Conservation (phyloP, 2,329 filamentous ascomycete genomes). For the Orbilia brochopaga region DNA sequence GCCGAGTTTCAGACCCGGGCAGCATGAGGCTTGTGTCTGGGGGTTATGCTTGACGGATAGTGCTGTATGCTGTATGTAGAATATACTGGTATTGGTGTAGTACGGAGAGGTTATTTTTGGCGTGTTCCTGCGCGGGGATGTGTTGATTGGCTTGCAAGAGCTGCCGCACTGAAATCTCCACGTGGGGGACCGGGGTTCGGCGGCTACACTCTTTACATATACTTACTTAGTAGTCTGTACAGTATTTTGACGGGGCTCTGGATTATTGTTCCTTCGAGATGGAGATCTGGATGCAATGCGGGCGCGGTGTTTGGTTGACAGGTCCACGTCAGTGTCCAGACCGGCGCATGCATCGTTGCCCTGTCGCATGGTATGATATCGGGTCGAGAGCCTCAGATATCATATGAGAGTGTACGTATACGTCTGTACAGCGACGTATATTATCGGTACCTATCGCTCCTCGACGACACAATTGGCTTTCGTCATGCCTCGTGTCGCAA, state of each 20-base stretch:
- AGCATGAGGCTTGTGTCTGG: slow-evolving; percentile 26
- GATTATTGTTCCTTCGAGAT: slow-evolving; percentile 21
- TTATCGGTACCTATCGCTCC: not conserved
- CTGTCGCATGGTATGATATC: not conserved
- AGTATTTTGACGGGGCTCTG: slow-evolving; percentile 6
- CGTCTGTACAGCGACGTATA: too few relatives aligned
- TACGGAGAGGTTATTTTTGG: slow-evolving; percentile 37
- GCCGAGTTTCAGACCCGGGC: slow-evolving; percentile 35
- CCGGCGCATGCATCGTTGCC: not conserved
- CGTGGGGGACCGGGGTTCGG: slow-evolving; percentile 37
- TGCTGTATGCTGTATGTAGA: too few relatives aligned
- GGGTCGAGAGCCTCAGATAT: too few relatives aligned
- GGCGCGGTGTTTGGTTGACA: not conserved
- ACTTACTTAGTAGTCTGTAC: too few relatives aligned
- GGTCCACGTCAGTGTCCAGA: not conserved
- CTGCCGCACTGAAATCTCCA: slow-evolving; percentile 21
- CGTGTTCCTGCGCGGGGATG: slow-evolving; percentile 13
- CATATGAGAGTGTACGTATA: too few relatives aligned
- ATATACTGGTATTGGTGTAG: too few relatives aligned
- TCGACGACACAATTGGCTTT: not conserved
- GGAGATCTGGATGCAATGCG: not conserved
- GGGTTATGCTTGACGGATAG: slow-evolving; percentile 31
- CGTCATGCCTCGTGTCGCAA: not conserved
- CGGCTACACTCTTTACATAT: too few relatives aligned
- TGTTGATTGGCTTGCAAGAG: slow-evolving; percentile 43